These are phyloP conservation scores for Suillus placidus DNA, from an alignment of 768 basidiomycete genomes.

Conservation along the genomic window DNA sequence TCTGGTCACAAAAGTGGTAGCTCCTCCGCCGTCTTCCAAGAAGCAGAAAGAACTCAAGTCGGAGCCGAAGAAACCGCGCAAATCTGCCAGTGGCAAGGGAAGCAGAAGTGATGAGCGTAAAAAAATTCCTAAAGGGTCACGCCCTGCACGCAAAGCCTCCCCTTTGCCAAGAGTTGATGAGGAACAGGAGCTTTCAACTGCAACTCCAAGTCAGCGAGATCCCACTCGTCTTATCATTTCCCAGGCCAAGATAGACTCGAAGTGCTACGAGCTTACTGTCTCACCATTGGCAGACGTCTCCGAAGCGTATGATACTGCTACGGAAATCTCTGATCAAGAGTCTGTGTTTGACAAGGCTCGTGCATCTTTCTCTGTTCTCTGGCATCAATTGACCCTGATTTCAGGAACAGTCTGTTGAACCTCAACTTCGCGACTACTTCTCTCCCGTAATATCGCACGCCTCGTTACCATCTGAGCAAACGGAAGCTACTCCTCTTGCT, in stretches of 20 bases:
- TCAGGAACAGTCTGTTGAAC: constrained; percentile 59
- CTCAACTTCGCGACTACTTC: constrained; percentile 60
- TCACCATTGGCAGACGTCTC: constrained; percentile 77
- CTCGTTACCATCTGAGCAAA: constrained; percentile 34
- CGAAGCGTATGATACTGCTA: constrained; percentile 58
- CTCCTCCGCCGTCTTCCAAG: constrained; percentile 38
- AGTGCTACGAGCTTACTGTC: constrained; percentile 80
- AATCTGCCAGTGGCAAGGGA: constrained; percentile 34
- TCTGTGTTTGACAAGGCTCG: constrained; percentile 51
- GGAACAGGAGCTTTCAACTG: constrained; percentile 37
- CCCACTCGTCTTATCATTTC: constrained; percentile 33
- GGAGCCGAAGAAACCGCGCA: constrained; percentile 61
- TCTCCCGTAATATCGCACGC: constrained; percentile 22
- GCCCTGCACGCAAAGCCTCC: constrained; percentile 50
- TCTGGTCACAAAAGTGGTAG: constrained; percentile 53
- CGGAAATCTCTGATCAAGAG: constrained; percentile 34
- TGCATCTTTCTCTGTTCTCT: constrained; percentile 14
- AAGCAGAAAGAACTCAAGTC: constrained; percentile 48
- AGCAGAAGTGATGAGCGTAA: constrained; percentile 42
- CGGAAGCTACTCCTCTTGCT: constrained; percentile 32
- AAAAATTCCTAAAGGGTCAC: constrained; percentile 34
- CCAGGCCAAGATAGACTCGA: constrained; percentile 67
- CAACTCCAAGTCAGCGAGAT: constrained; percentile 28
- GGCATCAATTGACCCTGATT: constrained; percentile 6
- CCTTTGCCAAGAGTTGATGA: constrained; percentile 66